phyloP scores from a whole-genome alignment of 495 filamentous ascomycete genomes.

The Aspergillus affinis region DNA sequence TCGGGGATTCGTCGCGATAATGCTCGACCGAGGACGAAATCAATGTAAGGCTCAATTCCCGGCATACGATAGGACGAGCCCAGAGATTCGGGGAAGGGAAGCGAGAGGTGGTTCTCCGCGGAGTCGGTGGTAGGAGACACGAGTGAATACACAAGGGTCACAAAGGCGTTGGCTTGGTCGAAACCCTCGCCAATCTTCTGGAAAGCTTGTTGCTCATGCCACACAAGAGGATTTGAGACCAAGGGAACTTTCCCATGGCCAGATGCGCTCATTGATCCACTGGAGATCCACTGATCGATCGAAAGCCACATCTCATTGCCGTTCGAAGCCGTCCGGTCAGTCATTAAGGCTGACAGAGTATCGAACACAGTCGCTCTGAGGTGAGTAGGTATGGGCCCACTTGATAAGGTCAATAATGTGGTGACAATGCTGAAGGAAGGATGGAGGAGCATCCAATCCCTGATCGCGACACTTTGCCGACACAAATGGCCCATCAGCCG shows the following conservation, averaged over 20 bases:
- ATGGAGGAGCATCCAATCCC: slow-evolving; percentile 67
- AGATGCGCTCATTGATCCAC: slow-evolving; percentile 43
- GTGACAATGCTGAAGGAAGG: slow-evolving; percentile 60
- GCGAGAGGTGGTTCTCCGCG: slow-evolving; percentile 52
- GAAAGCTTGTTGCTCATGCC: slow-evolving; percentile 55
- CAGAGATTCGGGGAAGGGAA: slow-evolving; percentile 87
- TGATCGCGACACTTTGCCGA: slow-evolving; percentile 62
- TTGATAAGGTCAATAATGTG: slow-evolving; percentile 67
- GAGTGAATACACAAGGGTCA: slow-evolving; percentile 68
- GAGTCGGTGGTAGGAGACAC: slow-evolving; percentile 57
- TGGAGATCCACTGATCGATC: slow-evolving; percentile 71
- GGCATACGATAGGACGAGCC: slow-evolving; percentile 75
- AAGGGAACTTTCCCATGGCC: slow-evolving; percentile 37
- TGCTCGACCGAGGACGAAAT: slow-evolving; percentile 78
- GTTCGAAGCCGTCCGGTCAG: slow-evolving; percentile 56
- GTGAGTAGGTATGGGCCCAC: slow-evolving; percentile 64
- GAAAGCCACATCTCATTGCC: slow-evolving; percentile 67
- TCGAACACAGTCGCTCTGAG: slow-evolving; percentile 76
- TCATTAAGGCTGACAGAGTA: slow-evolving; percentile 66
- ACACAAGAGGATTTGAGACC: slow-evolving; percentile 36
- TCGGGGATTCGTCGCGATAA: slow-evolving; percentile 63
- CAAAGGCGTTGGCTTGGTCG: slow-evolving; percentile 80
- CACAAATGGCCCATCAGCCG: slow-evolving; percentile 79
- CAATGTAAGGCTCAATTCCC: slow-evolving; percentile 88
- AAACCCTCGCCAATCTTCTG: slow-evolving; percentile 65